Base-by-base conservation (phyloP, 2,329 filamentous ascomycete species). In the Pseudocercospora cruenta region DNA sequence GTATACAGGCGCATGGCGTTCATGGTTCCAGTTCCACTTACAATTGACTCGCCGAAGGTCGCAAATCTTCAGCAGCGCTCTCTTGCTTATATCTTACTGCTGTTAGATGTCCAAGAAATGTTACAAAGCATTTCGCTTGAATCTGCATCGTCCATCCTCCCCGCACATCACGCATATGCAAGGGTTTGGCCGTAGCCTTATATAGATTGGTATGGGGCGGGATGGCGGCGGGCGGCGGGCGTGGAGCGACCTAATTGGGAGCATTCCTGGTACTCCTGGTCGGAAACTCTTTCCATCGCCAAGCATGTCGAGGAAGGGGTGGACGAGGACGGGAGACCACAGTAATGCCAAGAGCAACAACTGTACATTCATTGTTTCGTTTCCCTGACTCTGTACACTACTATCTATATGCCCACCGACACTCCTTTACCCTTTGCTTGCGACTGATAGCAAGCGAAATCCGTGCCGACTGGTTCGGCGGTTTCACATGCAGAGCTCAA, bases 401-500 rank as follows among this genome's bases (percentile, higher is more conserved):
- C 51, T 55, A n/a, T 12, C 21, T 26, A 43, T 43, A 43, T 43
- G 39, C 39, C 39, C 39, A 7, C 39, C 16, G 39, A 43, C 28
- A 33, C 24, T 55, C 26, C 14, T 19, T 39, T 47, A 12, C 19
- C 55, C 28, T 33, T 59, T 21, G 33, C 57, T 59, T 24, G 16
- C 57, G 31, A 28, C 31, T 28, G 31, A 22, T 43, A 22, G 33
- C 31, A 2, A 36, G 21, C 55, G 55, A 58, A 10, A 8, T 39
- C 26, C n/a, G 12, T 14, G 54, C 54, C 54, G 54, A 58, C 55
- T 43, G 55, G 55, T 21, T 58, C 55, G 55, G 55, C 33, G 57
- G 22, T 28, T 51, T 24, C 33, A 33, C 19, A 21, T 43, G 33
- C 21, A 63, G 51, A 47, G 26, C 51, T 54, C 51, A n/a, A 6